Conservation (phyloP, 805 yeast species). For the Barnettozyma salicaria region DNA sequence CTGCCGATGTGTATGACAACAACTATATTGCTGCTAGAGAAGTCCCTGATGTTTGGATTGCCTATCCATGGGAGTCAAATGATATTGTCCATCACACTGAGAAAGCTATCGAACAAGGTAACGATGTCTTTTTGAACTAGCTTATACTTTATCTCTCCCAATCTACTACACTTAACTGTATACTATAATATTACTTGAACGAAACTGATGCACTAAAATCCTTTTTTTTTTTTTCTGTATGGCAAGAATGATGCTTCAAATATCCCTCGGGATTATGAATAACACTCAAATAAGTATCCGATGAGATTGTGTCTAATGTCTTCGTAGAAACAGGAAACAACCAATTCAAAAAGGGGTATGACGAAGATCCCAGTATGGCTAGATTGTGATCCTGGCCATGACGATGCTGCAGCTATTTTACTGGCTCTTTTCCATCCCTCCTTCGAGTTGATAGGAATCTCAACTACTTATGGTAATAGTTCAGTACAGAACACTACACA, state of each 20-base stretch:
- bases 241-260: no score
- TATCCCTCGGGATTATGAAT: no score
- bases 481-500: constrained; percentile 52
- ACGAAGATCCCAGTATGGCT: constrained; percentile 65
- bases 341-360: constrained; percentile 1
- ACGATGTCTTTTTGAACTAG: constrained; percentile 41
- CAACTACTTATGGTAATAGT: constrained; percentile 35
- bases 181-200: no score
- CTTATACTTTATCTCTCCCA: neutral
- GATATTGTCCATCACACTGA: constrained; percentile 70
- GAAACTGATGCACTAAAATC: no score
- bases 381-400: constrained; percentile 92
- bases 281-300: no score
- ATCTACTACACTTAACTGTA: no score
- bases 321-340: neutral
- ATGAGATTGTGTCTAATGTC: no score
- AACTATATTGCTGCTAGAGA: constrained; percentile 68
- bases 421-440: constrained; percentile 55
- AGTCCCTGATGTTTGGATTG: constrained; percentile 78
- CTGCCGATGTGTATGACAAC: constrained; percentile 53
- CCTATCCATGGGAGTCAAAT: constrained; percentile 81
- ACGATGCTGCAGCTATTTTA: constrained; percentile 73
- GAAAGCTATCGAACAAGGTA: constrained; percentile 69
- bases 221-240: no score
- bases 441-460: constrained; percentile 29